phyloP scores from a whole-genome alignment of 1,139 yeast genomes.

The Tardiomyces depauwii region DNA sequence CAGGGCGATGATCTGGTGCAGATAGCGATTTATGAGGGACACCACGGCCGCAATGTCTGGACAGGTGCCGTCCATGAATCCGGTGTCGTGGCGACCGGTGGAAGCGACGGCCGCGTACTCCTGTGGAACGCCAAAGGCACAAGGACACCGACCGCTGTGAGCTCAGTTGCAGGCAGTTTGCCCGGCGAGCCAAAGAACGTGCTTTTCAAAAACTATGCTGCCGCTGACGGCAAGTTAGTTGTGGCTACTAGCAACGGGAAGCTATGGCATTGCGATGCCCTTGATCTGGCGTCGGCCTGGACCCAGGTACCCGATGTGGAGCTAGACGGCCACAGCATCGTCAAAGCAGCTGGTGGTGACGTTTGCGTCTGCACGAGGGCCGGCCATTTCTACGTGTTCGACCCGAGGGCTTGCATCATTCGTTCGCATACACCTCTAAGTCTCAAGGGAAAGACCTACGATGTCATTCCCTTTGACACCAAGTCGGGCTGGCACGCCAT shows the following conservation, averaged over 20 bases:
- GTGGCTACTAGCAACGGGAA: slow-evolving; percentile 56
- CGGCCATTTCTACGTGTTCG: slow-evolving; percentile 4
- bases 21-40: slow-evolving; percentile 47
- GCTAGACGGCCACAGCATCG: not conserved
- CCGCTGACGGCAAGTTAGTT: slow-evolving; percentile 31
- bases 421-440: slow-evolving; percentile 1
- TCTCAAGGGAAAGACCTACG: slow-evolving; percentile 3
- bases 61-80: slow-evolving; percentile 21
- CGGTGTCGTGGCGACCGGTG: slow-evolving; percentile 41
- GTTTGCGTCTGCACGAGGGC: not conserved
- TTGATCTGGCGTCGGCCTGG: no score
- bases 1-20: slow-evolving; percentile 28
- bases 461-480: not conserved
- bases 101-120: slow-evolving; percentile 78
- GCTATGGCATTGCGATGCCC: not conserved
- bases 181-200: slow-evolving; percentile 36
- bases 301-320: not conserved
- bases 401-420: not conserved
- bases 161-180: slow-evolving; percentile 22
- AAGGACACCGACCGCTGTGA: slow-evolving; percentile 18
- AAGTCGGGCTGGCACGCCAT: not conserved
- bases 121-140: slow-evolving; percentile 36
- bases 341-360: not conserved
- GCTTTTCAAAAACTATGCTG: slow-evolving; percentile 51
- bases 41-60: slow-evolving; percentile 85